Evolutionary conservation across 2,329 filamentous ascomycete species (phyloP).

Genomic region (Colletotrichum somersetense): DNA sequence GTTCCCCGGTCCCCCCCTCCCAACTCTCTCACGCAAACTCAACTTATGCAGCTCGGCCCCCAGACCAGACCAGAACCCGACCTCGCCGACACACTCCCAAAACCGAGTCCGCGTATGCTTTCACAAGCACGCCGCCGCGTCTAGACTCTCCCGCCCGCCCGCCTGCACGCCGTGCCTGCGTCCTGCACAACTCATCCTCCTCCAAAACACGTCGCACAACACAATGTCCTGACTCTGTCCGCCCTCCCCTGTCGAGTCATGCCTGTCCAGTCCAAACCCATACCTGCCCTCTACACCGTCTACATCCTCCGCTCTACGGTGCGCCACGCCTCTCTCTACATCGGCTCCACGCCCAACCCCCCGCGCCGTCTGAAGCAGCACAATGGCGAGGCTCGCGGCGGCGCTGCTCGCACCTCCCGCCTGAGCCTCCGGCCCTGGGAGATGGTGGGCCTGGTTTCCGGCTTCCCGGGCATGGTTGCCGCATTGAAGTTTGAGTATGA

Average conservation of each 20-base stretch:
- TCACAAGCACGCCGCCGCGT: constrained; percentile 15
- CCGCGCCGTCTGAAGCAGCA: constrained; percentile 88
- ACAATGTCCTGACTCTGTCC: constrained; percentile 39
- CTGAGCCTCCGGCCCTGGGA: constrained; percentile 85
- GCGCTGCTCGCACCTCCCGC: constrained; percentile 81
- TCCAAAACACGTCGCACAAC: constrained; percentile 37
- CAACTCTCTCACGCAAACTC: constrained; percentile 15
- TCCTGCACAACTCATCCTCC: constrained; percentile 15
- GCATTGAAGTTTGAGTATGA: constrained; percentile 92
- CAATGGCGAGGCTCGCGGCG: constrained; percentile 86
- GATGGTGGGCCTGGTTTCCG: constrained; percentile 87
- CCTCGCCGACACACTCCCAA: constrained; percentile 36
- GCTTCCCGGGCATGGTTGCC: constrained; percentile 87
- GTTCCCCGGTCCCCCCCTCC: neutral
- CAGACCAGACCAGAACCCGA: constrained; percentile 17
- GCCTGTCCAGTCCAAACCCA: constrained; percentile 63
- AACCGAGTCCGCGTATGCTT: constrained; percentile 38
- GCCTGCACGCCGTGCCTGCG: neutral
- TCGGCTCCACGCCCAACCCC: constrained; percentile 93
- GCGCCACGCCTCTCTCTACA: constrained; percentile 79
- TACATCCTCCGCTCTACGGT: constrained; percentile 91
- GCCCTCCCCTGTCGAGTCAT: constrained; percentile 49
- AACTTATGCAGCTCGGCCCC: constrained; percentile 3
- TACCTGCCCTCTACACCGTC: constrained; percentile 92
- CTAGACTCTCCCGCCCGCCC: constrained; percentile 22